Percentiles rank a stretch among this genome's conserved stretches.
Evolutionary conservation across 805 yeast genomes (phyloP).

Genomic region (Zygosaccharomyces kombuchaensis): DNA sequence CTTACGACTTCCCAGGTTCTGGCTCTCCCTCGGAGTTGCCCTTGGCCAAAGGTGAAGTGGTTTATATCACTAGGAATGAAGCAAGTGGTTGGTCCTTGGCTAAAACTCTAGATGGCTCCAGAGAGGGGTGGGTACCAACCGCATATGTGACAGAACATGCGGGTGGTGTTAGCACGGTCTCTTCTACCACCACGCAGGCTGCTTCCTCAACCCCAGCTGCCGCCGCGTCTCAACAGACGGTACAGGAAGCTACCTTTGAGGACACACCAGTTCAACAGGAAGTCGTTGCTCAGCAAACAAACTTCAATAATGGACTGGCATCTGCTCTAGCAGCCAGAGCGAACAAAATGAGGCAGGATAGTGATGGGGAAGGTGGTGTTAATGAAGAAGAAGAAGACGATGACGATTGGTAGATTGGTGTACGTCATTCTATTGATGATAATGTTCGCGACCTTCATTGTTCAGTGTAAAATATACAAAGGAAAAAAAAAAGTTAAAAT

Average conservation of each 20-base stretch:
- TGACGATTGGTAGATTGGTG: slow-evolving; percentile 27
- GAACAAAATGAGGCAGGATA: slow-evolving; percentile 52
- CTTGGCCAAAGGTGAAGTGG: slow-evolving; percentile 67
- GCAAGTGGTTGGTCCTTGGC: slow-evolving; percentile 95
- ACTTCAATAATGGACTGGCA: slow-evolving; percentile 80
- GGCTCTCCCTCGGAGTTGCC: slow-evolving; percentile 81
- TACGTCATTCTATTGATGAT: background rate
- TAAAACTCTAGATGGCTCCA: slow-evolving; percentile 64
- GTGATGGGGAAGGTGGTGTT: slow-evolving; percentile 67
- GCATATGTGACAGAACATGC: slow-evolving; percentile 71
- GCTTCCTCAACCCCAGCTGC: slow-evolving; percentile 18
- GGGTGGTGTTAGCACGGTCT: slow-evolving; percentile 39
- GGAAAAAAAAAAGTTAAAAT: background rate
- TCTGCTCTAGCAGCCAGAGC: slow-evolving; percentile 82
- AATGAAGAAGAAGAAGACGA: slow-evolving; percentile 54
- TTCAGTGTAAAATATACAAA: slow-evolving; percentile 1
- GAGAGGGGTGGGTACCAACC: slow-evolving; percentile 97
- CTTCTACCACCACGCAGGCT: slow-evolving; percentile 31
- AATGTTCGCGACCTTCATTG: background rate
- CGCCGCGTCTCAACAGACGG: slow-evolving; percentile 20
- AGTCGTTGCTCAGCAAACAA: slow-evolving; percentile 15
- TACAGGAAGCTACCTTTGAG: slow-evolving; percentile 9
- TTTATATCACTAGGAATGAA: slow-evolving; percentile 66
- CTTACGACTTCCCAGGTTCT: slow-evolving; percentile 84
- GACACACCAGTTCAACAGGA: slow-evolving; percentile 2